A percentile compares a stretch with the other conserved stretches of the same genome.
phyloP scores from a whole-genome alignment of 2,329 filamentous ascomycete genomes.

The Beauveria sp. region DNA sequence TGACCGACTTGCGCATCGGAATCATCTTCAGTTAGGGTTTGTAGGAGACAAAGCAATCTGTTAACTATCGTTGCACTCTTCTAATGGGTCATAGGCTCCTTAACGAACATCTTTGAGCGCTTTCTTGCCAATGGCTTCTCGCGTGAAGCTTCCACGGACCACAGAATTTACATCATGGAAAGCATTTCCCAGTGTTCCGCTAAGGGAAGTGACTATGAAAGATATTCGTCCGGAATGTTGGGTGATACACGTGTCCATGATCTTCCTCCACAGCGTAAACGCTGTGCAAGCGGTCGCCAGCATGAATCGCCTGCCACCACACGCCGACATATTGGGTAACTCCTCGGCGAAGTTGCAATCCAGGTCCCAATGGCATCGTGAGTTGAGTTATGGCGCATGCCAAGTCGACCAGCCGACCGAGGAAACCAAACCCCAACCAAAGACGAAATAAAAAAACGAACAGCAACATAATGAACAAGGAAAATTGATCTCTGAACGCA shows the following conservation, averaged over 20 bases:
- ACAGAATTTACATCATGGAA: background rate
- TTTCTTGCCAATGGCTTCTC: background rate
- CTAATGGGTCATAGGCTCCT: background rate
- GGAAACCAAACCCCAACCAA: slow-evolving; percentile 16
- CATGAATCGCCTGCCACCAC: too few relatives aligned
- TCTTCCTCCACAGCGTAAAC: background rate
- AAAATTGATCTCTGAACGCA: slow-evolving; percentile 5
- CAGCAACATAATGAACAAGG: slow-evolving; percentile 19
- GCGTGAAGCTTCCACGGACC: background rate
- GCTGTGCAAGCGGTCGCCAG: background rate
- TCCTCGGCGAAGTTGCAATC: background rate
- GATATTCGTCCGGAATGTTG: background rate
- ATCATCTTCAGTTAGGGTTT: too few relatives aligned
- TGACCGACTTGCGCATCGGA: background rate
- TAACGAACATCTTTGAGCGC: background rate
- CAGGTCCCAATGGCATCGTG: background rate
- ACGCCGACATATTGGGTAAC: background rate
- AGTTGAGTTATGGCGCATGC: background rate
- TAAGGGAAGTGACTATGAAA: background rate
- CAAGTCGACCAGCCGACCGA: slow-evolving; percentile 10
- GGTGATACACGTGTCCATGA: background rate
- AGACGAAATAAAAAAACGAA: slow-evolving; percentile 19
- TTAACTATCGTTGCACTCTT: slow-evolving; percentile 8
- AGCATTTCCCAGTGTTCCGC: background rate
- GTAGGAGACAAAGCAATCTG: slow-evolving; percentile 1